Conservation (phyloP, 192 early-diverging fungal species). For the Gamsiella multidivaricata region DNA sequence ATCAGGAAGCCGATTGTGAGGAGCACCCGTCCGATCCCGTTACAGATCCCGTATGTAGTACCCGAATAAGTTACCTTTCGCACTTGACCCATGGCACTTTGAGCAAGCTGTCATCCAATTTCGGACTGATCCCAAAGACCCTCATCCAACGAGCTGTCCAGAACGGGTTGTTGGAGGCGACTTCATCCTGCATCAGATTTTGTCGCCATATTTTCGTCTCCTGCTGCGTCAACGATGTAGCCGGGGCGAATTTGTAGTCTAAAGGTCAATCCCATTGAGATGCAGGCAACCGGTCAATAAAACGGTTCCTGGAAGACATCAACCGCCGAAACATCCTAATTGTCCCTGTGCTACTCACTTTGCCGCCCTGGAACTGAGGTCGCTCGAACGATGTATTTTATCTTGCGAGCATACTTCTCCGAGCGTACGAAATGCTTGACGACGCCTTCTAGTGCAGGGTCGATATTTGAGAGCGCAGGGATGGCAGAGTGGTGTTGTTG, state of each 20-base stretch:
- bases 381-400: slow-evolving; percentile 35
- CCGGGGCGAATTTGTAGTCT: slow-evolving; percentile 51
- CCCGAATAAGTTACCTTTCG: slow-evolving; percentile 23
- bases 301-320: no score
- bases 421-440: slow-evolving; percentile 50
- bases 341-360: slow-evolving; percentile 14
- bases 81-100: slow-evolving; percentile 54
- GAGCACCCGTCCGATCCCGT: no score
- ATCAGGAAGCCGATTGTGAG: no score
- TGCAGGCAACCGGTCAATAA: no score
- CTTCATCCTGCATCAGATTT: slow-evolving; percentile 48
- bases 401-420: slow-evolving; percentile 51
- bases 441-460: slow-evolving; percentile 32
- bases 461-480: slow-evolving; percentile 21
- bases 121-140: slow-evolving; percentile 42
- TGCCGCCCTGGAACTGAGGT: slow-evolving; percentile 46
- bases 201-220: slow-evolving; percentile 38
- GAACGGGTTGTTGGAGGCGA: slow-evolving; percentile 44
- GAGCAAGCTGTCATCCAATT: slow-evolving; percentile 45
- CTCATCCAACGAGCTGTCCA: slow-evolving; percentile 53
- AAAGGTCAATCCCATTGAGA: no score
- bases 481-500: slow-evolving; percentile 17
- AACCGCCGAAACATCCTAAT: no score
- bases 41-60: no score
- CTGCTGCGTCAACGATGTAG: slow-evolving; percentile 36